Evolutionary conservation across 495 filamentous ascomycete genomes (phyloP).

Genomic region (Poronia punctata): DNA sequence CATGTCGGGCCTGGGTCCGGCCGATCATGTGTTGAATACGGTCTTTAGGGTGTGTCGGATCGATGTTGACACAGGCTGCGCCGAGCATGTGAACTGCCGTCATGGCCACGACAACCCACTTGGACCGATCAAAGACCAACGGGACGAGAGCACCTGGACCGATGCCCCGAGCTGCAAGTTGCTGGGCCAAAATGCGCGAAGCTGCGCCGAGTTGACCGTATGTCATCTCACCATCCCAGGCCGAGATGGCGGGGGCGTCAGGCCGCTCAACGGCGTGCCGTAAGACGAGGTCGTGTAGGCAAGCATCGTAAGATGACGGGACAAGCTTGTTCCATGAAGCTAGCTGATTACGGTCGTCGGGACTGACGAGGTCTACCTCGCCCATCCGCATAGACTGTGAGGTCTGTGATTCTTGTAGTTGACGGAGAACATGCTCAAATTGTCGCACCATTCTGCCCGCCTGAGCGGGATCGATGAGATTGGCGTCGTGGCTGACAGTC

Average conservation of each 20-base stretch:
- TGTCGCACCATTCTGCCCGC: neutral
- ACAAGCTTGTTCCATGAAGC: neutral
- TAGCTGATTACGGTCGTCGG: neutral
- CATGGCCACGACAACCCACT: constrained; percentile 48
- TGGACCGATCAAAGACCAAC: constrained; percentile 50
- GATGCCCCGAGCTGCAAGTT: constrained; percentile 33
- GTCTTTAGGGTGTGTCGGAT: constrained; percentile 15
- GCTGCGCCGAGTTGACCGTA: constrained; percentile 30
- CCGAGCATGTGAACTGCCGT: constrained; percentile 39
- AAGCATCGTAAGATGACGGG: constrained; percentile 12
- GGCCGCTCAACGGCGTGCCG: constrained; percentile 21
- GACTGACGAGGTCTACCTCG: constrained; percentile 1
- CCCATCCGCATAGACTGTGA: neutral
- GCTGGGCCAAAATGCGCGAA: constrained; percentile 24
- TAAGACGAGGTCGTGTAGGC: constrained; percentile 26
- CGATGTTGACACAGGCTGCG: constrained; percentile 22
- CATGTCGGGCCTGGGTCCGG: neutral
- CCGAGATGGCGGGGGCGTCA: constrained; percentile 26
- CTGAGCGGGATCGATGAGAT: neutral
- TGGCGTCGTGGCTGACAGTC: neutral
- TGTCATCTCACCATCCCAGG: constrained; percentile 34
- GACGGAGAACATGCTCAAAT: constrained; percentile 2
- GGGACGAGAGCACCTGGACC: constrained; percentile 46
- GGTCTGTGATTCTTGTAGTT: neutral
- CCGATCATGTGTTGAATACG: constrained; percentile 32